Conservation (phyloP, 2,329 filamentous ascomycete species). For the Magnaporthiopsis poae region DNA sequence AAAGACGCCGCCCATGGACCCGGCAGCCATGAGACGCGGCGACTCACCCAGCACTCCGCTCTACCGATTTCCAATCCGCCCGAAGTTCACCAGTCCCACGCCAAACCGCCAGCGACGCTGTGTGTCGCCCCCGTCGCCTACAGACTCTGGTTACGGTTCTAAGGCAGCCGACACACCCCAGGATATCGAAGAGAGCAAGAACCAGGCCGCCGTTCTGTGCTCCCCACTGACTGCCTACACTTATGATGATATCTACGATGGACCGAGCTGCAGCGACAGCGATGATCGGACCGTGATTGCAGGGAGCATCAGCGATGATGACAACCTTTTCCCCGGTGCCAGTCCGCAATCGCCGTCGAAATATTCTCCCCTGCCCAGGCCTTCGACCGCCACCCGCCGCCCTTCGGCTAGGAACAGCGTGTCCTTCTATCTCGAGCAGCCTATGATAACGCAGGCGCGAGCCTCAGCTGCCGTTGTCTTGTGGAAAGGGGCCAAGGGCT, state of each 20-base stretch:
- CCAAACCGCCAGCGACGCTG: not conserved
- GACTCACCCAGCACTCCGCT: not conserved
- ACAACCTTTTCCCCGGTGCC: not conserved
- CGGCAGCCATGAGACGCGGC: not conserved
- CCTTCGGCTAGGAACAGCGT: not conserved
- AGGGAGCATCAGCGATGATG: not conserved
- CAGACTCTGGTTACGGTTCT: slow-evolving; percentile 16
- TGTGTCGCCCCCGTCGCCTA: slow-evolving; percentile 2
- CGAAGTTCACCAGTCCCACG: not conserved
- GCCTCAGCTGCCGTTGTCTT: slow-evolving; percentile 16
- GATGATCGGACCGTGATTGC: not conserved
- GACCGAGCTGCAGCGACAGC: slow-evolving; percentile 2
- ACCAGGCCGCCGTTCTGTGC: slow-evolving; percentile 1
- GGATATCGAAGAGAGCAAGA: not conserved
- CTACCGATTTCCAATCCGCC: not conserved
- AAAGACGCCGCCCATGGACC: too few species aligned
- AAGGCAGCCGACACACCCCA: not conserved
- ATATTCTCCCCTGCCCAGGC: slow-evolving; percentile 6
- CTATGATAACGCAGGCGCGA: slow-evolving; percentile 5
- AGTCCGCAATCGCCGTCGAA: not conserved
- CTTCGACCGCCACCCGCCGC: not conserved
- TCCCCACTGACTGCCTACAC: not conserved
- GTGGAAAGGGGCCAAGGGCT: slow-evolving; percentile 1
- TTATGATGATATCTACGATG: slow-evolving; percentile 11
- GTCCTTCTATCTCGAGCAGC: slow-evolving; percentile 1